phyloP scores from a whole-genome alignment of 2,329 filamentous ascomycete genomes.

The Monosporascus sp. region DNA sequence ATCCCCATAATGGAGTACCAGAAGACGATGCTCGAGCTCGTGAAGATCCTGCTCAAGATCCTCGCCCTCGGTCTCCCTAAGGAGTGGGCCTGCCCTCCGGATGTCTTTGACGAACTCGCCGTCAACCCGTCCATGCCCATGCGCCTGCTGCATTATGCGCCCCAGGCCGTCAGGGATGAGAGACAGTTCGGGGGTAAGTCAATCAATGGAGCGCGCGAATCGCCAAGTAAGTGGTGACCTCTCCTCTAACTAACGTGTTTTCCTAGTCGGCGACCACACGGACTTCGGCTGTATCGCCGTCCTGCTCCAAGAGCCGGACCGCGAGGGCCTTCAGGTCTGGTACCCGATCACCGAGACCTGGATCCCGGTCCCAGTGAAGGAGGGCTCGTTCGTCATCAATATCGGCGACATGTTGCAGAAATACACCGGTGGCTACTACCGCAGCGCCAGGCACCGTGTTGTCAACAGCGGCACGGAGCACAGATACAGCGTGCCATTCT shows the following conservation, averaged over 20 bases:
- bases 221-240: too few relatives aligned
- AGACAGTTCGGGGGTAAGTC: conserved; percentile 18
- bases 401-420: conserved; percentile 32
- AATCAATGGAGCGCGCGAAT: not conserved
- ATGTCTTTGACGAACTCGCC: conserved; percentile 14
- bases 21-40: conserved; percentile 20
- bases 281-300: conserved; percentile 27
- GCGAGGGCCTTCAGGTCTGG: conserved; percentile 24
- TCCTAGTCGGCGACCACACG: conserved; percentile 22
- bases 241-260: not conserved
- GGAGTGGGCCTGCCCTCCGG: conserved; percentile 15
- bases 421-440: conserved; percentile 25
- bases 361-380: conserved; percentile 25
- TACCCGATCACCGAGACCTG: conserved; percentile 19
- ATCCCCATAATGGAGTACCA: conserved; percentile 22
- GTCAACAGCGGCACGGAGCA: conserved; percentile 20
- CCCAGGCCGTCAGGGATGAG: conserved; percentile 13
- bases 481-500: conserved; percentile 23
- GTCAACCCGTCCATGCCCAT: conserved; percentile 20
- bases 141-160: conserved; percentile 23
- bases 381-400: conserved; percentile 32
- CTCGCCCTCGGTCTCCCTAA: conserved; percentile 18
- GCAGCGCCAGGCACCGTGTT: conserved; percentile 26
- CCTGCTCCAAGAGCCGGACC: conserved; percentile 24
- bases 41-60: conserved; percentile 19